Conservation (phyloP, 306 rosid species). For the Citrullus amarus region DNA sequence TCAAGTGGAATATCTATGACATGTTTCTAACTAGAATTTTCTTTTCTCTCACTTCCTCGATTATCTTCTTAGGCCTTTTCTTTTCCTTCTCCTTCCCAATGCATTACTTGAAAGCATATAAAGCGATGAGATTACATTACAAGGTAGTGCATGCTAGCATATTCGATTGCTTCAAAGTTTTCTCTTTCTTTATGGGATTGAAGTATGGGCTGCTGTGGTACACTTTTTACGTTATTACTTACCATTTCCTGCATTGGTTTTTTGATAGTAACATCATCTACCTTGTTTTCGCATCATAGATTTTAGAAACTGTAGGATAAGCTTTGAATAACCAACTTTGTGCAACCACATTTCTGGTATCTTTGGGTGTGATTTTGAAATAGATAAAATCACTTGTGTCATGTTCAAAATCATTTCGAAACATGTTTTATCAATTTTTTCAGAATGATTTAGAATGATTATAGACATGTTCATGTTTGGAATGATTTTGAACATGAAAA, state of each 20-base stretch:
- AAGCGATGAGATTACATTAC: conserved; percentile 2
- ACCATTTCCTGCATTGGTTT: neutral
- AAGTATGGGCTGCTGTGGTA: conserved; percentile 2
- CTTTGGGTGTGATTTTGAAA: too few relatives aligned
- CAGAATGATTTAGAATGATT: too few relatives aligned
- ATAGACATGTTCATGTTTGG: too few relatives aligned
- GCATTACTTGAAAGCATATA: neutral
- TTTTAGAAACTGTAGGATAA: neutral
- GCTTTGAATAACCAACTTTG: neutral
- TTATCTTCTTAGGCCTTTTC: neutral
- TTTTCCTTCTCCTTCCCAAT: neutral
- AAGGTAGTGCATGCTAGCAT: conserved; percentile 4
- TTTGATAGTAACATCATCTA: neutral
- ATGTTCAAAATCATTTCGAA: too few relatives aligned
- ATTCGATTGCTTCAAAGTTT: conserved; percentile 1
- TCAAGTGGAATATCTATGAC: neutral
- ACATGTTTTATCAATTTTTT: too few relatives aligned
- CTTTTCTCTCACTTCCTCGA: neutral
- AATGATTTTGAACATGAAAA: too few relatives aligned
- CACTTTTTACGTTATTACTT: conserved; percentile 1
- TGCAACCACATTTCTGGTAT: neutral
- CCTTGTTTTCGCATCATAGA: neutral
- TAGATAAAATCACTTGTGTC: too few relatives aligned
- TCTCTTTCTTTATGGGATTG: neutral
- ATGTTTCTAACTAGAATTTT: neutral